Evolutionary conservation across 2,329 filamentous ascomycete genomes (phyloP).

Genomic region (Xylariales sp.): DNA sequence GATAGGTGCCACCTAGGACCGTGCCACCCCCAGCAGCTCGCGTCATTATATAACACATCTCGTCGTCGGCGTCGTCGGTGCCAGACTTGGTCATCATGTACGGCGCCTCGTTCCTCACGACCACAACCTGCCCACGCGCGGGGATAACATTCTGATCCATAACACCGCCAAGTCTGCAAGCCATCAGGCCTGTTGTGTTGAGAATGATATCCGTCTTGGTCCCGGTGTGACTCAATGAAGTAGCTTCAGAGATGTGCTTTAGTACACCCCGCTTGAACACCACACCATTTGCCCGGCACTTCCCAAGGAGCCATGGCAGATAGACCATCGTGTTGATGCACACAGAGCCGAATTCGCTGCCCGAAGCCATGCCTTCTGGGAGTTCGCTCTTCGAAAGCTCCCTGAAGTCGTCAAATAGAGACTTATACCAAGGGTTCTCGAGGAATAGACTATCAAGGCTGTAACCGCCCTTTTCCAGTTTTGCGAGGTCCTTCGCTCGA

Average conservation of each 20-base stretch:
- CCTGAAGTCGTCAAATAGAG: slow-evolving; percentile 67
- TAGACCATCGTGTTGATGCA: slow-evolving; percentile 92
- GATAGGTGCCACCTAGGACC: slow-evolving; percentile 80
- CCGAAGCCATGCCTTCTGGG: slow-evolving; percentile 62
- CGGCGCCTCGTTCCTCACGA: slow-evolving; percentile 74
- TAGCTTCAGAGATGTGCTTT: slow-evolving; percentile 69
- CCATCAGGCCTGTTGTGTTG: slow-evolving; percentile 79
- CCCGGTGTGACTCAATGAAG: slow-evolving; percentile 52
- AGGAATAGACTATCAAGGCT: slow-evolving; percentile 65
- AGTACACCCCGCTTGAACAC: slow-evolving; percentile 59
- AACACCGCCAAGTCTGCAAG: slow-evolving; percentile 75
- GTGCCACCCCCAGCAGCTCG: slow-evolving; percentile 77
- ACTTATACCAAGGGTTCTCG: slow-evolving; percentile 68
- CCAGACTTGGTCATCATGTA: slow-evolving; percentile 68
- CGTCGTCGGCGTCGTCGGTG: slow-evolving; percentile 67
- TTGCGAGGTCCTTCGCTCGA: slow-evolving; percentile 57
- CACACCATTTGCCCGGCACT: slow-evolving; percentile 71
- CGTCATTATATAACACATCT: slow-evolving; percentile 78
- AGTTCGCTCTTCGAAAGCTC: slow-evolving; percentile 55
- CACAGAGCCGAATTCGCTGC: slow-evolving; percentile 72
- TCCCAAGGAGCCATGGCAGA: slow-evolving; percentile 76
- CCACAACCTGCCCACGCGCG: slow-evolving; percentile 74
- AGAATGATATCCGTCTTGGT: slow-evolving; percentile 63
- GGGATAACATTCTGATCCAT: slow-evolving; percentile 69
- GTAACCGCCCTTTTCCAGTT: slow-evolving; percentile 27